Evolutionary conservation across 1,139 yeast genomes (phyloP), one percentile per base, ranked within the genome.

Genomic region (Tardiomyces digboiensis): DNA sequence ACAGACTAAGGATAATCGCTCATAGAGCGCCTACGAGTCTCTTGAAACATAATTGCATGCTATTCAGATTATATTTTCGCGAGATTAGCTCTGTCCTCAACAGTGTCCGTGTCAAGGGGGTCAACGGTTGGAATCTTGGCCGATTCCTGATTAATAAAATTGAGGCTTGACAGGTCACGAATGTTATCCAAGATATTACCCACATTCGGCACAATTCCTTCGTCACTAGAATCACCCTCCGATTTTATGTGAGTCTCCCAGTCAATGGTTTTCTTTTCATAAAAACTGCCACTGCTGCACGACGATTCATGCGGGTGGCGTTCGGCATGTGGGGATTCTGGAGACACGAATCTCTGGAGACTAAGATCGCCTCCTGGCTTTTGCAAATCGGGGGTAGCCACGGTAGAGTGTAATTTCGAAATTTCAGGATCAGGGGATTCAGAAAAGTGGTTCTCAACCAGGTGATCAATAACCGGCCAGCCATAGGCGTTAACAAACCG

Each of bases 401-500:
- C 33, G 10, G 19, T 7, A 2, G 22, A 21, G n/a, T 13, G 16
- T 18, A 38, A 8, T 16, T 8, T 29, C 16, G 14, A 18, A 21
- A 14, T 21, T n/a, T 36, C 26, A 7, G 14, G 19, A 19, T 23
- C 37, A n/a, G 5, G 6, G 21, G 19, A 12, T 2, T 21, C 19
- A 5, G 38, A 2, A 59, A 85, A 85, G 62, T 84, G 93, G 45
- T 76, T 73, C 16, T 72, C 65, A 1, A 83, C 85, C 50, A 91
- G 56, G 62, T 91, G 97, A 43, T 83, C 85, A 29, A 91, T 72
- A 0, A 88, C 96, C 0, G 86, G 88, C 96, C 97, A 89, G 1
- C 99, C 99, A 64, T 83, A 88, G 0, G 97, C 95, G 66, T 91
- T 91, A 10, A 95, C 81, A 68, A 86, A 91, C 49, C 89, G 67